A percentile compares a stretch with the other conserved stretches of the same genome.
phyloP scores from a whole-genome alignment of 306 rosid genomes.

The Calophaca sinica region DNA sequence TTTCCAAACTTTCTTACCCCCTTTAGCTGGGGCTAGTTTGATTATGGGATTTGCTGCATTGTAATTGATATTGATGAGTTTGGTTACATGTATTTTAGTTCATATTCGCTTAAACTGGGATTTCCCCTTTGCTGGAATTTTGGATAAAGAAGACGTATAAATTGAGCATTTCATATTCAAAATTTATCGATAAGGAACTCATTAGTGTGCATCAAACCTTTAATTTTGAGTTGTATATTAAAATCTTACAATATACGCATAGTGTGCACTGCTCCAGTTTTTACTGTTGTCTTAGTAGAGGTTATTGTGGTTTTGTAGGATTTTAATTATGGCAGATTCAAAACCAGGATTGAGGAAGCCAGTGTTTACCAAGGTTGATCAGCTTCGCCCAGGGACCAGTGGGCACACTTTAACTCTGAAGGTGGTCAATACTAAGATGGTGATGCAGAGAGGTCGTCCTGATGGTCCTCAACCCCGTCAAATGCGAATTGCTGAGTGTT shows the following conservation, averaged over 20 bases:
- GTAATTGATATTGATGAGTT: background rate
- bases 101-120: background rate
- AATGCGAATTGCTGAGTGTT: conserved; percentile 93
- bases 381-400: conserved; percentile 87
- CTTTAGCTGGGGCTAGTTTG: conserved; percentile 8
- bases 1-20: background rate
- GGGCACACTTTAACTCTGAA: conserved; percentile 76
- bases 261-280: background rate
- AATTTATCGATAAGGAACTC: background rate
- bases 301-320: conserved; percentile 46
- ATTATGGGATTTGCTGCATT: background rate
- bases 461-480: conserved; percentile 95
- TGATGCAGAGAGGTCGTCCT: conserved; percentile 82
- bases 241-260: background rate
- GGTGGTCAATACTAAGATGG: conserved; percentile 88
- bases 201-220: background rate
- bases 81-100: conserved; percentile 30
- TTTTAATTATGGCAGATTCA: conserved; percentile 72
- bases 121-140: conserved; percentile 20
- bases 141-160: background rate
- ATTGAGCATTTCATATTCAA: background rate
- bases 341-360: conserved; percentile 92
- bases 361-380: conserved; percentile 84
- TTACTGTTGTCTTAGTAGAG: conserved; percentile 16
- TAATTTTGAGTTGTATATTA: background rate